A percentile compares a stretch with the other conserved stretches of the same genome.
Evolutionary conservation across 495 filamentous ascomycete species (phyloP).

Genomic region (Lophiostoma macrostomum): DNA sequence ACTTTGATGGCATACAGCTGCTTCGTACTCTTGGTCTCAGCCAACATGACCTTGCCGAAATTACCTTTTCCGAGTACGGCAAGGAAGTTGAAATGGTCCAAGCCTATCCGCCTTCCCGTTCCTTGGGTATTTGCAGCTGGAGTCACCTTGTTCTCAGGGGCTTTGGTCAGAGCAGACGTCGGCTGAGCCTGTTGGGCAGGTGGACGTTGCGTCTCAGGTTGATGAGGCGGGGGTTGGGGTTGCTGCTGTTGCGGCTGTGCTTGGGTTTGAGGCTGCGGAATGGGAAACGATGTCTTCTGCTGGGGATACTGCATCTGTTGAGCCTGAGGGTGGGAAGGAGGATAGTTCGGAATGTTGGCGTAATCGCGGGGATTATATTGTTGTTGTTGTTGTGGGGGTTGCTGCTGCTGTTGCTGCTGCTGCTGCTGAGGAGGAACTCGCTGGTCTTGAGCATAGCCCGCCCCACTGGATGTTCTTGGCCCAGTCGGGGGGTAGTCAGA

Average conservation of each 20-base stretch:
- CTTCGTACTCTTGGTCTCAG: conserved; percentile 88
- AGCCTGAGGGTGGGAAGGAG: conserved; percentile 50
- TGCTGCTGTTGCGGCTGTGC: conserved; percentile 37
- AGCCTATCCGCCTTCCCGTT: conserved; percentile 75
- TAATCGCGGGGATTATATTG: conserved; percentile 35
- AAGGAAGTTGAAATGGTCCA: conserved; percentile 99
- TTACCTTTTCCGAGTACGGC: conserved; percentile 98
- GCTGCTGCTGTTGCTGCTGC: conserved; percentile 17
- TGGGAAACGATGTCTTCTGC: conserved; percentile 61
- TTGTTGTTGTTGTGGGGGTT: conserved; percentile 22
- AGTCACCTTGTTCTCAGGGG: conserved; percentile 27
- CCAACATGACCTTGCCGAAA: conserved; percentile 99
- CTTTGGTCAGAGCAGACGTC: conserved; percentile 24
- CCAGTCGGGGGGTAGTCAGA: conserved; percentile 44
- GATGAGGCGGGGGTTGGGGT: conserved; percentile 48
- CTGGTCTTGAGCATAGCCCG: conserved; percentile 26
- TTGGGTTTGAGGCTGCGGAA: conserved; percentile 36
- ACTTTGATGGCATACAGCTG: conserved; percentile 98
- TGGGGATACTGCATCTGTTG: conserved; percentile 69
- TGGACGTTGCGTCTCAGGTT: conserved; percentile 32
- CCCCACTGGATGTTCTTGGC: conserved; percentile 20
- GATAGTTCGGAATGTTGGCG: conserved; percentile 31
- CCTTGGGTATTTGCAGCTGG: conserved; percentile 48
- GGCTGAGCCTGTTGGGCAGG: conserved; percentile 27
- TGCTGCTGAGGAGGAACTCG: conserved; percentile 23